Percentiles rank a stretch among this genome's conserved stretches.
Evolutionary conservation across 305 asterid genomes (phyloP).

Genomic region (Fraxinus velutina): DNA sequence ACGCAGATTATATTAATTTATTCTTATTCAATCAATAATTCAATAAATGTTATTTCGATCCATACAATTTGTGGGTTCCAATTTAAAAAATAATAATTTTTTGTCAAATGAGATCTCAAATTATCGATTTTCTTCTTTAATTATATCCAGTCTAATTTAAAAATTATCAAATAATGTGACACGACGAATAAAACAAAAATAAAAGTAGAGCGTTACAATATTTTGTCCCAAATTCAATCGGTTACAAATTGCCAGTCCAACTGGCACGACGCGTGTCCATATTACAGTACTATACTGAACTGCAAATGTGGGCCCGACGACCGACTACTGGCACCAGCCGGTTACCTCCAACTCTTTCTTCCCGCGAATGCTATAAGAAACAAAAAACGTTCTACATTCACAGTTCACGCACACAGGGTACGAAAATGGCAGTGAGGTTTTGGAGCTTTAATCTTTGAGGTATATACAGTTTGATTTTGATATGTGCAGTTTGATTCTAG

Average conservation of each 20-base stretch:
- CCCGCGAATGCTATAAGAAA: constrained; percentile 34
- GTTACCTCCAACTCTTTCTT: constrained; percentile 30
- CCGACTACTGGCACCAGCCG: constrained; percentile 30
- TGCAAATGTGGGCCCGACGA: constrained; percentile 20
- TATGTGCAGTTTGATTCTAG: neutral
- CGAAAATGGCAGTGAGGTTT: constrained; percentile 8
- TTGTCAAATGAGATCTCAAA: too few species aligned
- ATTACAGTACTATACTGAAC: constrained; percentile 19
- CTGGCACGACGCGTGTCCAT: constrained; percentile 27
- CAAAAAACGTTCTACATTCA: constrained; percentile 14
- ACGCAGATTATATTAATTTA: neutral
- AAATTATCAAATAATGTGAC: neutral
- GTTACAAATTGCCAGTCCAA: constrained; percentile 20
- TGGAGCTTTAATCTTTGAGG: constrained; percentile 17
- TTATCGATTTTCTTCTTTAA: too few species aligned
- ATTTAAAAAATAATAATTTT: neutral
- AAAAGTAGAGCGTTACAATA: constrained; percentile 16
- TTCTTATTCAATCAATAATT: neutral
- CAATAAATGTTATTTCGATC: neutral
- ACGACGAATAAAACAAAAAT: neutral
- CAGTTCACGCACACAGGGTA: neutral
- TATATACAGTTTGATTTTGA: neutral
- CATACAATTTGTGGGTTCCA: neutral
- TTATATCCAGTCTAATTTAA: neutral
- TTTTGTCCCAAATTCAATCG: constrained; percentile 28